Base-by-base conservation (phyloP, 768 basidiomycete genomes). In the Pisolithus albus region DNA sequence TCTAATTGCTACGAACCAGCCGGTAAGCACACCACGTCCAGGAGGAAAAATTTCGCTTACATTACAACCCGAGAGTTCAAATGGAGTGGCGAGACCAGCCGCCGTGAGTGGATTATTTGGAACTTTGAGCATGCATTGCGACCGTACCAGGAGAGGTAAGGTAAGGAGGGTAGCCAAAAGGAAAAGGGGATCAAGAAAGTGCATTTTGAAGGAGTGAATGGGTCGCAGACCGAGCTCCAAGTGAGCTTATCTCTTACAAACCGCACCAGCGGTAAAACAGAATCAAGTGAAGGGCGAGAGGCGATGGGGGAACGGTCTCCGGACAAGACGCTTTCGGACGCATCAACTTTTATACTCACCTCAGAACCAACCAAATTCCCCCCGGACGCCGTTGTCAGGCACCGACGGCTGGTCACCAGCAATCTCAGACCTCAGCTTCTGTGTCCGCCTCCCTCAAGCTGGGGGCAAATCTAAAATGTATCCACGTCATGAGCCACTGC, bases 21-120 rank as follows among this genome's bases (percentile, higher is more conserved):
- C 53, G 21, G 6, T 45, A 7, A 24, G 26, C n/a, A n/a, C 45
- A 34, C 16, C 26, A 41, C 38, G 21, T 26, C 21, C 23, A 37
- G 7, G 43, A 1, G 5, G 7, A 8, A n/a, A 28, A 42, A 2
- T 1, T 2, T 7, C 28, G 19, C 61, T 49, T 28, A 64, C 64
- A 23, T 64, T 65, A 42, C 63, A 64, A 47, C 64, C 64, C 0
- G 61, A 64, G 52, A 66, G 42, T 10, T 56, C 41, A 13, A 64
- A 64, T 8, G 63, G 64, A 1, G 59, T 61, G 4, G 63, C 61
- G n/a, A 64, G 63, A 19, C 63, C 63, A 38, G 59, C 30, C 13
- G 61, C 59, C 24, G 57, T 64, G 19, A 64, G 59, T 11, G 64
- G 57, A 30, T 57, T 53, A 3, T 43, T 21, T 39, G 63, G 63